Conservation (phyloP, 2,329 filamentous ascomycete genomes). For the Trichophyton schoenleinii region DNA sequence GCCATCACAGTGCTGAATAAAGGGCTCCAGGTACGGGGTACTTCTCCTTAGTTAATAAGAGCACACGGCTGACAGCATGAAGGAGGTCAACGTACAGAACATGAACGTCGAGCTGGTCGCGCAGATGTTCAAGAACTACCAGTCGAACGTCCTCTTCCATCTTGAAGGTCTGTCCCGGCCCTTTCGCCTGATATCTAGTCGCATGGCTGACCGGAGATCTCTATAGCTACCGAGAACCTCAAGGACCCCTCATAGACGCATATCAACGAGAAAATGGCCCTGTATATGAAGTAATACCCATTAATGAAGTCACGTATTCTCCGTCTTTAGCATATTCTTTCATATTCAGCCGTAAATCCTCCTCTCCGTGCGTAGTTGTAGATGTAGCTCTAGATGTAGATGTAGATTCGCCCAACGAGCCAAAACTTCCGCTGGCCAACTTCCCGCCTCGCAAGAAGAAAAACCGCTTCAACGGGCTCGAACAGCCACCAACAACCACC, state of each 20-base stretch:
- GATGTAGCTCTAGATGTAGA: neutral
- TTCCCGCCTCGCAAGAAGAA: neutral
- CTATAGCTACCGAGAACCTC: slow-evolving; percentile 9
- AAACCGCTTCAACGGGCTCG: neutral
- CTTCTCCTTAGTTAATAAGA: neutral
- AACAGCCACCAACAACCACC: neutral
- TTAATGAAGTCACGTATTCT: neutral
- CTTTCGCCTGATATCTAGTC: neutral
- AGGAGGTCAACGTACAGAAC: slow-evolving; percentile 97
- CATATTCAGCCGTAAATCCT: neutral
- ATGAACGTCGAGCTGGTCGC: slow-evolving; percentile 98
- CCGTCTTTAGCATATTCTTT: neutral
- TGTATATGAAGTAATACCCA: neutral
- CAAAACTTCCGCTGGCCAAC: neutral
- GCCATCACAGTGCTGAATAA: slow-evolving; percentile 87
- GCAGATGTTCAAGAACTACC: slow-evolving; percentile 99
- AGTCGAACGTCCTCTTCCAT: slow-evolving; percentile 94
- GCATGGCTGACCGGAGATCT: neutral
- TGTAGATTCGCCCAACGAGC: neutral
- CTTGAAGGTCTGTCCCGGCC: slow-evolving; percentile 59
- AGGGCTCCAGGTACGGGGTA: slow-evolving; percentile 56
- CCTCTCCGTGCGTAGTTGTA: no score
- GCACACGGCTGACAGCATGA: neutral
- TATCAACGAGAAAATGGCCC: neutral
- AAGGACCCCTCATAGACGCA: slow-evolving; percentile 7